Evolutionary conservation across 768 basidiomycete species (phyloP), one percentile per base, ranked within the genome.

Genomic region (Trametes punicea): DNA sequence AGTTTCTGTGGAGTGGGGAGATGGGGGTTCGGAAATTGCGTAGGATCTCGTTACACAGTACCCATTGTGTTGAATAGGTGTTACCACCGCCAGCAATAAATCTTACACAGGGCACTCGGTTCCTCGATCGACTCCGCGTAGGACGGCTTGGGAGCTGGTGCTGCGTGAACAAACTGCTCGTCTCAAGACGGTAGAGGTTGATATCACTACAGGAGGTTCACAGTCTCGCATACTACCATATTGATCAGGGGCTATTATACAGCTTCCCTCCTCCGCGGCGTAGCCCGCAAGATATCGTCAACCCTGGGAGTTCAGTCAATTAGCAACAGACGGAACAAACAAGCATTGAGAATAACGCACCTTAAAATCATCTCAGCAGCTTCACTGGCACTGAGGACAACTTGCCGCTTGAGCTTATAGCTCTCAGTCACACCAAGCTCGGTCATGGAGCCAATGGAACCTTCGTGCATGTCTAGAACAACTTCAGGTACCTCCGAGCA

Each of bases 321-420:
- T 55, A 36, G 18, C 61, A 45, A 3, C 6, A 60, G 21, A 23
- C 34, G 46, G 15, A 3, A 38, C 25, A 2, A 8, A 8, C 16
- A 70, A 83, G 25, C 73, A 21, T 20, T 15, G 18, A 15, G 7
- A 7, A 11, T 1, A 42, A 45, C 51, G n/a, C 26, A 90, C 88
- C 96, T 82, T 61, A 99, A 82, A 63, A 99, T 98, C 96, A 98
- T 98, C 77, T 98, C 97, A 2, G 93, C 89, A 16, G 95, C 97
- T 69, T 99, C 97, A 55, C 86, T 92, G 1, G 97, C 95, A 66
- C 93, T 96, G 44, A 90, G 73, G 3, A 99, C 88, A 1, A 98
- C 95, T 72, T 98, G 95, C 36, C 87, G 79, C 76, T 99, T 99
- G 61, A 99, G 78, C 77, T 98, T 98, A 75, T 93, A 99, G 64